Conservation (phyloP, 2,329 filamentous ascomycete genomes). For the Paradendryphiella salina region DNA sequence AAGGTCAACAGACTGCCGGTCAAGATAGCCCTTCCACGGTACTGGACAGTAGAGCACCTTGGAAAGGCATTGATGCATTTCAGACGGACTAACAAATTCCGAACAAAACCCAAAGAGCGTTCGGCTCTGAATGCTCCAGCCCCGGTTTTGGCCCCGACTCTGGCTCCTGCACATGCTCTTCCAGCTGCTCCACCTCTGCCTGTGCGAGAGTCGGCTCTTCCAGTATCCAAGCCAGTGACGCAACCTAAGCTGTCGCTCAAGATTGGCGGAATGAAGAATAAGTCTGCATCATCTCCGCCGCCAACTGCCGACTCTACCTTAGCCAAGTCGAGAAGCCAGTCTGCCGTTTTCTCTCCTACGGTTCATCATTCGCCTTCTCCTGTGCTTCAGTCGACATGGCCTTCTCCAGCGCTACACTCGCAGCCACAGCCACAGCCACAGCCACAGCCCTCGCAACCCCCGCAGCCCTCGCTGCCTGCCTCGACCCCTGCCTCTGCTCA, state of each 20-base stretch:
- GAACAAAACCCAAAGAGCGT: conserved; percentile 21
- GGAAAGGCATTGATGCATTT: conserved; percentile 52
- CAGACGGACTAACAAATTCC: conserved; percentile 29
- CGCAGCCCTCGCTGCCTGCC: conserved; percentile 1
- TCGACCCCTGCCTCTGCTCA: conserved; percentile 13
- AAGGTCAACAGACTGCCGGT: conserved; percentile 55
- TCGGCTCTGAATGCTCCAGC: conserved; percentile 1
- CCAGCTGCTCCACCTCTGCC: conserved; percentile 13
- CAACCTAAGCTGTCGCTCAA: conserved; percentile 31
- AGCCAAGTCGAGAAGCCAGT: conserved; percentile 17
- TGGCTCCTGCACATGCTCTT: background rate
- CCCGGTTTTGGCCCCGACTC: background rate
- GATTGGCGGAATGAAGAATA: conserved; percentile 21
- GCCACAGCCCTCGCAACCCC: background rate
- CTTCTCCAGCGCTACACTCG: conserved; percentile 18
- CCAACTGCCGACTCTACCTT: conserved; percentile 9
- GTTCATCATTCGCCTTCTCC: conserved; percentile 23
- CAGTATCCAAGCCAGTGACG: conserved; percentile 2
- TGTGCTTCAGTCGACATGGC: conserved; percentile 19
- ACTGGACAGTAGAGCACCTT: conserved; percentile 58
- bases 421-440: background rate
- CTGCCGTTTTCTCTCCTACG: conserved; percentile 22
- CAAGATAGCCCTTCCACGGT: conserved; percentile 59
- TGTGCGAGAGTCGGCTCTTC: conserved; percentile 11
- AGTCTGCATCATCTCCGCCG: conserved; percentile 23